Evolutionary conservation across 1,139 yeast genomes (phyloP).

Genomic region (Diutina ranongensis): DNA sequence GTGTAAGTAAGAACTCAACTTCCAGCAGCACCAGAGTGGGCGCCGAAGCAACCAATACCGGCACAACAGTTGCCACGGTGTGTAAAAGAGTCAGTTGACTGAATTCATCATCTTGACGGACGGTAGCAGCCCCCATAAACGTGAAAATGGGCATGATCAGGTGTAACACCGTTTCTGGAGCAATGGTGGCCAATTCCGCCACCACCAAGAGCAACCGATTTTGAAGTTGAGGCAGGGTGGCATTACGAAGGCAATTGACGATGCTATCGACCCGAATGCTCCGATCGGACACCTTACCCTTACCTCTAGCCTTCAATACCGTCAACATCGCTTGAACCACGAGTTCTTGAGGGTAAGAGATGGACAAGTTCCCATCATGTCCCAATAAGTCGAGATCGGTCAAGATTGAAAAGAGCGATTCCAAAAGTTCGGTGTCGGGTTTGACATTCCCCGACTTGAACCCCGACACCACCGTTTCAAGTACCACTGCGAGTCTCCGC

Average conservation of each 20-base stretch:
- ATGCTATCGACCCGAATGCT: conserved; percentile 79
- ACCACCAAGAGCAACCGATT: conserved; percentile 75
- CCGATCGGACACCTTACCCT: conserved; percentile 41
- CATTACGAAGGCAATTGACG: conserved; percentile 81
- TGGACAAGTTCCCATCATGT: conserved; percentile 84
- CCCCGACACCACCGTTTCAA: conserved; percentile 63
- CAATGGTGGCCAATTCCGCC: conserved; percentile 76
- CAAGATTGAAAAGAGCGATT: conserved; percentile 54
- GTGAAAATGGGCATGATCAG: conserved; percentile 98
- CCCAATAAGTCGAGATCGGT: conserved; percentile 85
- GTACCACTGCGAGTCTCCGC: conserved; percentile 62
- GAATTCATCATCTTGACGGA: conserved; percentile 93
- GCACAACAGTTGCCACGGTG: conserved; percentile 82
- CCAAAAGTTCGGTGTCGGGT: conserved; percentile 32
- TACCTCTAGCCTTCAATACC: conserved; percentile 26
- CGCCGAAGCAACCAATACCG: conserved; percentile 68
- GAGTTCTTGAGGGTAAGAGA: conserved; percentile 82
- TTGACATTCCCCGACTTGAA: conserved; percentile 16
- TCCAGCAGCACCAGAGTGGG: conserved; percentile 44
- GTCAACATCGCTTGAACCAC: conserved; percentile 78
- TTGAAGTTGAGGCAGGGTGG: conserved; percentile 90
- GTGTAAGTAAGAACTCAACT: conserved; percentile 72
- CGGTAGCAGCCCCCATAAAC: conserved; percentile 96
- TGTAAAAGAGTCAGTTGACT: conserved; percentile 88
- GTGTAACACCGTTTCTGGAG: conserved; percentile 87